Evolutionary conservation across 257 asterid species (phyloP).

Genomic region (Cinchona pubescens): DNA sequence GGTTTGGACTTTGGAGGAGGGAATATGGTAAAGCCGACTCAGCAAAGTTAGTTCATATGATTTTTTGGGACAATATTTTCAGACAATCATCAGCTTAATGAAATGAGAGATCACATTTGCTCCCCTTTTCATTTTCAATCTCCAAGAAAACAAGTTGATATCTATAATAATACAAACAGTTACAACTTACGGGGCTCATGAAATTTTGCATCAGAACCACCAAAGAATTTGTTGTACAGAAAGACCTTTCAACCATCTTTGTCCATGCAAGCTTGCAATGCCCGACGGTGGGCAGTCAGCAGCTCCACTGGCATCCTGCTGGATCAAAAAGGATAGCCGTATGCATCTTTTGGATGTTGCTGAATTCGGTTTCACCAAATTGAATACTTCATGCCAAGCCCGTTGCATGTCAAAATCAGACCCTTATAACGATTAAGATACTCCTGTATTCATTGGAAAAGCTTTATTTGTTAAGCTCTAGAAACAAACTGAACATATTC

Average conservation of each 20-base stretch:
- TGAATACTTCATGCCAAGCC: conserved; percentile 86
- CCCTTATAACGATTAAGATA: conserved; percentile 89
- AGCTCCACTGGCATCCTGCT: conserved; percentile 26
- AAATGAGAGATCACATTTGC: not conserved
- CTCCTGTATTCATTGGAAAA: conserved; percentile 49
- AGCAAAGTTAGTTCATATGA: not conserved
- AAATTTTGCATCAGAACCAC: conserved; percentile 11
- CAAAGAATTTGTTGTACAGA: conserved; percentile 14
- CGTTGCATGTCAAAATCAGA: conserved; percentile 85
- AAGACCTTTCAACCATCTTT: not conserved
- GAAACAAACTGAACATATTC: not conserved
- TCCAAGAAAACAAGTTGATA: not conserved
- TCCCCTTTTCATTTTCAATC: conserved; percentile 5
- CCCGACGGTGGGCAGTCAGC: conserved; percentile 24
- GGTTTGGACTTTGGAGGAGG: too few species aligned
- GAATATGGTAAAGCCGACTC: not conserved
- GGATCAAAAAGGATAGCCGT: conserved; percentile 19
- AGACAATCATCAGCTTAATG: not conserved
- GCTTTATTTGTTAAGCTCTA: not conserved
- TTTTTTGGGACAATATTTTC: not conserved
- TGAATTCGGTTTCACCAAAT: conserved; percentile 49
- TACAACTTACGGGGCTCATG: conserved; percentile 1
- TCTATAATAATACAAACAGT: not conserved
- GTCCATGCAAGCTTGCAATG: conserved; percentile 20
- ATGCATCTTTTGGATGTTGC: conserved; percentile 13